Evolutionary conservation across 495 filamentous ascomycete species (phyloP).

Genomic region (Xylaria scruposa): DNA sequence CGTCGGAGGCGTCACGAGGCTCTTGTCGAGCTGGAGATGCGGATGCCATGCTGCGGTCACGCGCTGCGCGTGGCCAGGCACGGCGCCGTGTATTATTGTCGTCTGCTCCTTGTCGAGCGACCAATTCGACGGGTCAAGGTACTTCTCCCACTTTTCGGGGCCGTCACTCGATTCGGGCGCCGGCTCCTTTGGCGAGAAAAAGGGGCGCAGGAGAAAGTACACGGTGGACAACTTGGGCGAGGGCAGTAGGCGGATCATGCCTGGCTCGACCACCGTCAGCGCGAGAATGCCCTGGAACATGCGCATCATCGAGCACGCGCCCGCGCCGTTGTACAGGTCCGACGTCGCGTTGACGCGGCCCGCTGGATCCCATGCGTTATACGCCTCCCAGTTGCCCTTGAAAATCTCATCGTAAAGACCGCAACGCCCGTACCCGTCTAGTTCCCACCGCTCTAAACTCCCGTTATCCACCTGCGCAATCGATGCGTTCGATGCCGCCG

Average conservation of each 20-base stretch:
- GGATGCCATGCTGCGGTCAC: constrained; percentile 78
- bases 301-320: constrained; percentile 84
- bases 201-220: constrained; percentile 86
- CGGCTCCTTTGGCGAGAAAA: constrained; percentile 69
- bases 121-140: constrained; percentile 67
- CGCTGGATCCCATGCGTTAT: constrained; percentile 84
- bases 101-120: constrained; percentile 51
- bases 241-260: constrained; percentile 84
- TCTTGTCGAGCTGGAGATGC: constrained; percentile 72
- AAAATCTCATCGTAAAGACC: constrained; percentile 78
- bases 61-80: constrained; percentile 81
- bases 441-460: constrained; percentile 88
- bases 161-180: constrained; percentile 45
- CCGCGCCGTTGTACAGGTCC: constrained; percentile 87
- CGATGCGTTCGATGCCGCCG: constrained; percentile 52
- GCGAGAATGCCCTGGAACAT: constrained; percentile 90
- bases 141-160: constrained; percentile 51
- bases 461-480: constrained; percentile 86
- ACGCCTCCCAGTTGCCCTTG: constrained; percentile 81
- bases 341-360: constrained; percentile 73
- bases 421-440: constrained; percentile 75
- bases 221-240: constrained; percentile 80
- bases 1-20: constrained; percentile 79
- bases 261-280: constrained; percentile 79
- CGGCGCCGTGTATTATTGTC: constrained; percentile 77